Evolutionary conservation across 805 yeast genomes (phyloP).

Genomic region (Tanozyma kutaoensis): DNA sequence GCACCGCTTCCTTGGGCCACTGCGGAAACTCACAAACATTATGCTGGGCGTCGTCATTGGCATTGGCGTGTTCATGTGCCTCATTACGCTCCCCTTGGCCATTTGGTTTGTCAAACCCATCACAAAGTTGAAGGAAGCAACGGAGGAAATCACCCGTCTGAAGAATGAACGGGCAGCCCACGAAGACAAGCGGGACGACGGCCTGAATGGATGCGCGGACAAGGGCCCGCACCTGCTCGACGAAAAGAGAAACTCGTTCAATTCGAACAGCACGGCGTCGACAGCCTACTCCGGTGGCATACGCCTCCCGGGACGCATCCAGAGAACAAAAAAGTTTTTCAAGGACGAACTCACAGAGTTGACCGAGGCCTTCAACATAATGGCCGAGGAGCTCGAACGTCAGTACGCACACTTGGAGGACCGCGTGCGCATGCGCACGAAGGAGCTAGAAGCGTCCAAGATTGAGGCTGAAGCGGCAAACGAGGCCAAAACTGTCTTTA

Average conservation of each 20-base stretch:
- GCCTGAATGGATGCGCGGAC: too few species aligned
- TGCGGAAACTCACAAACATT: conserved; percentile 46
- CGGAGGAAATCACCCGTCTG: conserved; percentile 51
- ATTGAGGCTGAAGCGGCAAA: conserved; percentile 89
- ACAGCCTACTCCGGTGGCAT: conserved; percentile 27
- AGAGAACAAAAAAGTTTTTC: conserved; percentile 32
- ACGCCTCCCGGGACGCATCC: conserved; percentile 23
- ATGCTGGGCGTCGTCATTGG: conserved; percentile 71
- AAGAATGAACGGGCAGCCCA: too few species aligned
- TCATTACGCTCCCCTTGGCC: conserved; percentile 72
- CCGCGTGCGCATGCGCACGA: conserved; percentile 74
- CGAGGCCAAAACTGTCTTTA: conserved; percentile 89
- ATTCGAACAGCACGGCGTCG: conserved; percentile 15
- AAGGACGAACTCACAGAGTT: conserved; percentile 81
- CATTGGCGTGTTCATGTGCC: conserved; percentile 58
- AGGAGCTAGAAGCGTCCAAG: conserved; percentile 78
- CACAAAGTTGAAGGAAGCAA: conserved; percentile 64
- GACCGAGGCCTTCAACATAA: conserved; percentile 78
- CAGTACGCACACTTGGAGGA: conserved; percentile 83
- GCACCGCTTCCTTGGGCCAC: conserved; percentile 47
- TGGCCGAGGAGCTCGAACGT: conserved; percentile 77
- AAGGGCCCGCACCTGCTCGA: neutral
- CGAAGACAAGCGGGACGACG: too few species aligned
- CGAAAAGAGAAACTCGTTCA: conserved; percentile 1
- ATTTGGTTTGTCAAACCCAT: conserved; percentile 81